Evolutionary conservation across 208 protist species (phyloP).

Genomic region (Leishmania martiniquensis): DNA sequence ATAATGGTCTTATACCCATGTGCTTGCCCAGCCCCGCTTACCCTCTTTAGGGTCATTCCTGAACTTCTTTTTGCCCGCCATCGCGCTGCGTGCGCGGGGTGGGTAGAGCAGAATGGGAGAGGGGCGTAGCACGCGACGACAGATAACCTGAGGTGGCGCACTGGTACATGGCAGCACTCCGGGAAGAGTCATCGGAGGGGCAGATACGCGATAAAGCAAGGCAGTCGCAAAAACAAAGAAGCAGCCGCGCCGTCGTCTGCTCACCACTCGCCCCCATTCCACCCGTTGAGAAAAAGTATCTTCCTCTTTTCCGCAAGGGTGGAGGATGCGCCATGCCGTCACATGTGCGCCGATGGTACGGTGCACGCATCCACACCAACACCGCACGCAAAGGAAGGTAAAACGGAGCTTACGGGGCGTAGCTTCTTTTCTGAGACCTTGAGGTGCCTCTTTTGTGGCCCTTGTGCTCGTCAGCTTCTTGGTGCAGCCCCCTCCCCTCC

Average conservation of each 20-base stretch:
- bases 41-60: neutral
- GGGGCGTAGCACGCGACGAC: too few relatives aligned
- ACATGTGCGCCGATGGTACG: neutral
- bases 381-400: neutral
- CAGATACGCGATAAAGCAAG: neutral
- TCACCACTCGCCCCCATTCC: neutral
- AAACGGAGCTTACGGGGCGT: neutral
- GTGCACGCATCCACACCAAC: neutral
- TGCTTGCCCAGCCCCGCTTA: neutral
- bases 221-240: too few relatives aligned
- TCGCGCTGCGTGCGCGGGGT: too few relatives aligned
- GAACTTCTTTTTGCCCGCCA: neutral
- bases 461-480: neutral
- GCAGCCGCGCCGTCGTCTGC: neutral
- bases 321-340: neutral
- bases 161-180: neutral
- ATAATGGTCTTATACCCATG: neutral
- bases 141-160: too few relatives aligned
- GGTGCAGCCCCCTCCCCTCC: neutral
- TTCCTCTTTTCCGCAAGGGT: neutral
- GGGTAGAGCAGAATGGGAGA: too few relatives aligned
- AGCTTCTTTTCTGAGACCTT: neutral
- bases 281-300: neutral
- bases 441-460: neutral
- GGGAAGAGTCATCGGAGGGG: neutral